Conservation (phyloP, 2,329 filamentous ascomycete genomes). For the Exophiala sp. region DNA sequence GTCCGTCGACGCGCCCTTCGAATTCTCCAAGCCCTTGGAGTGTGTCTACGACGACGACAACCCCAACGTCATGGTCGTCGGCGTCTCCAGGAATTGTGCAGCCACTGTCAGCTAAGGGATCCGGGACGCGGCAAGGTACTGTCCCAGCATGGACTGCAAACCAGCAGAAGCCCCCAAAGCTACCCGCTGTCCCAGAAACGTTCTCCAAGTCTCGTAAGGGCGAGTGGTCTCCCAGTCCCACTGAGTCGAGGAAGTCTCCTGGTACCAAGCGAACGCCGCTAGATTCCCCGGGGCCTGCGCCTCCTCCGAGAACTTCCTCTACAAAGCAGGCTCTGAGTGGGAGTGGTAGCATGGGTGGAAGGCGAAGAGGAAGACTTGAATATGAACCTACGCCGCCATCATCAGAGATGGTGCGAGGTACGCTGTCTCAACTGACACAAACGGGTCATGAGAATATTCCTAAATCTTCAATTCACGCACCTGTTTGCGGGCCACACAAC, state of each 20-base stretch:
- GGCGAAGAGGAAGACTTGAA: constrained; percentile 1
- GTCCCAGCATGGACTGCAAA: constrained; percentile 18
- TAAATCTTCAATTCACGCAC: constrained; percentile 29
- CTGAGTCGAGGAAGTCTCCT: constrained; percentile 28
- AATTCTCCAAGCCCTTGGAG: constrained; percentile 28
- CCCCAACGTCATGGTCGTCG: constrained; percentile 46
- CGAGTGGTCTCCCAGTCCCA: constrained; percentile 9
- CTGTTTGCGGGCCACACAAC: constrained; percentile 27
- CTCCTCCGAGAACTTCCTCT: constrained; percentile 29
- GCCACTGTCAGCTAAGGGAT: constrained; percentile 28
- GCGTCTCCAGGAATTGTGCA: constrained; percentile 44
- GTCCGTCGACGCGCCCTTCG: constrained; percentile 28
- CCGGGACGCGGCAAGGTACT: constrained; percentile 20
- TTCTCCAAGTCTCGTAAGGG: background rate
- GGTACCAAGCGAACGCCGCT: constrained; percentile 34
- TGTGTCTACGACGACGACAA: constrained; percentile 34
- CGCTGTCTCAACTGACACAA: constrained; percentile 19
- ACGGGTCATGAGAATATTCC: constrained; percentile 25
- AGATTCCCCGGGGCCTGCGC: constrained; percentile 24
- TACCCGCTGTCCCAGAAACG: constrained; percentile 13
- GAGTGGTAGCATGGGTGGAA: constrained; percentile 23
- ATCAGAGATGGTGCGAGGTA: constrained; percentile 12
- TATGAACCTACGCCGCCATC: constrained; percentile 6
- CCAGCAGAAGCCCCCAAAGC: constrained; percentile 16
- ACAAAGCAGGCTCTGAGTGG: constrained; percentile 21